These are phyloP conservation scores for Pythium dissotocum DNA, from an alignment of 352 stramenopile species.

Conservation along the genomic window DNA sequence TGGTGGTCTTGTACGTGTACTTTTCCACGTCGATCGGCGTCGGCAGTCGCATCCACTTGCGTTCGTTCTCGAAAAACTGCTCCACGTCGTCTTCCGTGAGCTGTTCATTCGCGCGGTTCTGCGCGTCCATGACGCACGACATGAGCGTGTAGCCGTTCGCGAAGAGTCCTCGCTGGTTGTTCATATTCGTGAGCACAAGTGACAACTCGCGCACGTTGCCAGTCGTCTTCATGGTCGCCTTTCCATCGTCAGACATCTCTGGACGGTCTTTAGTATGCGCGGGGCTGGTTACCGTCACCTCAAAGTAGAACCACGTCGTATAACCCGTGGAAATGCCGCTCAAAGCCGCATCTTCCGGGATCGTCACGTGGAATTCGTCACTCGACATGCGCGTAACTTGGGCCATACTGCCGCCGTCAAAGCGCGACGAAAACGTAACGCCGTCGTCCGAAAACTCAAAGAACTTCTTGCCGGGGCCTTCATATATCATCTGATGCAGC, in stretches of 20 bases:
- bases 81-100: conserved; percentile 15
- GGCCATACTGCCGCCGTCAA: conserved; percentile 41
- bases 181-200: conserved; percentile 44
- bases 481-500: conserved; percentile 2
- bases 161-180: conserved; percentile 42
- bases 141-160: conserved; percentile 37
- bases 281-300: conserved; percentile 15
- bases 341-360: conserved; percentile 43
- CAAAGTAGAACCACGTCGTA: conserved; percentile 54
- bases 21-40: conserved; percentile 46
- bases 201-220: conserved; percentile 22
- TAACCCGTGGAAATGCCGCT: conserved; percentile 45
- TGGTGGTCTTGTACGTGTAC: conserved; percentile 16
- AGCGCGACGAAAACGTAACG: conserved; percentile 39
- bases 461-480: conserved; percentile 38
- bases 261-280: neutral
- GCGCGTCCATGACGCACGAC: conserved; percentile 29
- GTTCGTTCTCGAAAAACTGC: conserved; percentile 33
- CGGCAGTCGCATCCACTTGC: conserved; percentile 38
- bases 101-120: conserved; percentile 9
- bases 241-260: neutral
- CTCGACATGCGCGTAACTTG: conserved; percentile 16
- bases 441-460: conserved; percentile 35
- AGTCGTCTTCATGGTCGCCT: neutral
- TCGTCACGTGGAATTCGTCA: conserved; percentile 35